phyloP scores from a whole-genome alignment of 768 basidiomycete genomes.

The Tylopilus rubrobrunneus region DNA sequence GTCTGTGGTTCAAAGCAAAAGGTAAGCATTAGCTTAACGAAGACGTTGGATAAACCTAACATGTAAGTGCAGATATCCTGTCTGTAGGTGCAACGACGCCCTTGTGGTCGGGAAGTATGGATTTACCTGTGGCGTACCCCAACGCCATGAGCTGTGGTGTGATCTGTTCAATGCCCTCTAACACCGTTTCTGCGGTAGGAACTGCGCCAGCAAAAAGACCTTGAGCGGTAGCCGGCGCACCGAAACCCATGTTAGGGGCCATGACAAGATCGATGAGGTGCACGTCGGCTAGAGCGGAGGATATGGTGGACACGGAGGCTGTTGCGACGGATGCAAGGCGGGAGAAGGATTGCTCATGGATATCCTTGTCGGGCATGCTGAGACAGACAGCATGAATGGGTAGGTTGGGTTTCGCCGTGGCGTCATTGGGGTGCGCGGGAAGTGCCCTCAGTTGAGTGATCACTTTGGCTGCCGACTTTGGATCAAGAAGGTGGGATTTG shows the following conservation, averaged over 20 bases:
- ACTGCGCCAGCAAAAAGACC: constrained; percentile 73
- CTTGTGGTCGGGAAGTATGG: constrained; percentile 62
- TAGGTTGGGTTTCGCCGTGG: constrained; percentile 19
- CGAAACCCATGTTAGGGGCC: constrained; percentile 65
- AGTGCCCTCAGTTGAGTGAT: constrained; percentile 66
- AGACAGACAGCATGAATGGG: constrained; percentile 82
- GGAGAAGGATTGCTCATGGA: constrained; percentile 55
- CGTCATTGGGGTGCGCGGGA: constrained; percentile 31
- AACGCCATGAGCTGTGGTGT: constrained; percentile 77
- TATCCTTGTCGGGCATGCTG: constrained; percentile 57
- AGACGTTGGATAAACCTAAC: constrained; percentile 40
- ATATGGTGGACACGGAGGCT: constrained; percentile 48
- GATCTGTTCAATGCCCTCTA: constrained; percentile 63
- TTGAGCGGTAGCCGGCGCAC: constrained; percentile 62
- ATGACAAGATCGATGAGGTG: constrained; percentile 57
- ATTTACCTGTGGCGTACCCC: constrained; percentile 70
- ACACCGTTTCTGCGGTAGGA: constrained; percentile 69
- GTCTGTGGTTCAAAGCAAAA: constrained; percentile 40
- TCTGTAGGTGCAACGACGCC: constrained; percentile 72
- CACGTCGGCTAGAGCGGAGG: constrained; percentile 53
- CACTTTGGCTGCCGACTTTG: constrained; percentile 65
- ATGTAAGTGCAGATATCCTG: constrained; percentile 74
- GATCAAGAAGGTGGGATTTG: constrained; percentile 62
- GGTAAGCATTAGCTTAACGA: constrained; percentile 4
- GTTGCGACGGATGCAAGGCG: constrained; percentile 45